These are phyloP conservation scores for Cladosporium sp. DNA, from an alignment of 2,329 filamentous ascomycete genomes.

Conservation along the genomic window DNA sequence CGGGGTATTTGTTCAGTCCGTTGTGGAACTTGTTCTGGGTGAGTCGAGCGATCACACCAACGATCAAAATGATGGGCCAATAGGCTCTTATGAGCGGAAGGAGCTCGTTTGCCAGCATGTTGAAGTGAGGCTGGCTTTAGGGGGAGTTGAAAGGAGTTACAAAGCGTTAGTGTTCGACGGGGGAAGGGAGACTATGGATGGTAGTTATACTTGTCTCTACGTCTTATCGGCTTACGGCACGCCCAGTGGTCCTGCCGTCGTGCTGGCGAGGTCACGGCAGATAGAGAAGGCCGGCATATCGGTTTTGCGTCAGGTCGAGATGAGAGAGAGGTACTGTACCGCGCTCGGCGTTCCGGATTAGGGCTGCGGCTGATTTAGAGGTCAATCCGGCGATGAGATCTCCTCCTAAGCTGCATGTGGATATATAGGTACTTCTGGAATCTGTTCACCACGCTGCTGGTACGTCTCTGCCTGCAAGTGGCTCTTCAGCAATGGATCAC, in stretches of 20 bases:
- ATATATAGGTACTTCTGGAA: neutral
- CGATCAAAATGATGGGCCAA: conserved; percentile 38
- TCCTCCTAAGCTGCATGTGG: no score
- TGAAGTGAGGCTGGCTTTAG: conserved; percentile 8
- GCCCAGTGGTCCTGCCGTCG: neutral
- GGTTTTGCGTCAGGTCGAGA: neutral
- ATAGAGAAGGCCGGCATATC: neutral
- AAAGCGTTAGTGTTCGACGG: neutral
- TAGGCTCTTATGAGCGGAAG: conserved; percentile 30
- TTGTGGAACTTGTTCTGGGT: conserved; percentile 46
- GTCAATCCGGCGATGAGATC: neutral
- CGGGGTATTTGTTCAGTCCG: conserved; percentile 68
- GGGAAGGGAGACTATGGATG: neutral
- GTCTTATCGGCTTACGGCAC: conserved; percentile 9
- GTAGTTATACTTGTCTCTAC: neutral
- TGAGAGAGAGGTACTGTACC: neutral
- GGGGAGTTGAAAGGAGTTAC: neutral
- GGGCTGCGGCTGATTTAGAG: neutral
- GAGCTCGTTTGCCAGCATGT: conserved; percentile 30
- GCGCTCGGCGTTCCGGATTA: neutral
- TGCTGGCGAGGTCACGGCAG: conserved; percentile 3
- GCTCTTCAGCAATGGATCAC: no score
- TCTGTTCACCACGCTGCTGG: neutral
- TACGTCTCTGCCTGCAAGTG: neutral
- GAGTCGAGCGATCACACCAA: conserved; percentile 31